Evolutionary conservation across 2,329 filamentous ascomycete species (phyloP).

Genomic region (Paradendryphiella salina): DNA sequence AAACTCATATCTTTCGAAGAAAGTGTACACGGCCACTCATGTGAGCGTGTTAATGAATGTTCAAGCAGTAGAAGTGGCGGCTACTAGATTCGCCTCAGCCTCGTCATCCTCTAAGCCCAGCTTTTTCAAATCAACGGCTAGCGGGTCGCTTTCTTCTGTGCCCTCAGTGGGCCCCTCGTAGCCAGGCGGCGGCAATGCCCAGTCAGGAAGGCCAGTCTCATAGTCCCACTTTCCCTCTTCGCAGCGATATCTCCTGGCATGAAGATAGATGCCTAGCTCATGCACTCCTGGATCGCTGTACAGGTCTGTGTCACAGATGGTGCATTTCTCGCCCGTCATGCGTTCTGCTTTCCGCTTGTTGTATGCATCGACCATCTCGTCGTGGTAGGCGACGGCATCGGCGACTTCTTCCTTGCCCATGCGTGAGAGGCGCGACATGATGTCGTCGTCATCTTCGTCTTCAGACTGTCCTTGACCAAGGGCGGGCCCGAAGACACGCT

Average conservation of each 20-base stretch:
- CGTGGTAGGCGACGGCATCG: constrained; percentile 88
- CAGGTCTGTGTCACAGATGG: constrained; percentile 80
- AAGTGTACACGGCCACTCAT: too few species aligned
- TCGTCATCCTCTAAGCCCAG: constrained; percentile 41
- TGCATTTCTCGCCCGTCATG: constrained; percentile 82
- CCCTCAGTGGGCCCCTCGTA: constrained; percentile 71
- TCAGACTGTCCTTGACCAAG: constrained; percentile 71
- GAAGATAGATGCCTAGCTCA: constrained; percentile 90
- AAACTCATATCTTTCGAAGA: constrained; percentile 1
- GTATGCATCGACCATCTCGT: constrained; percentile 89
- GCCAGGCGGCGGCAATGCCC: constrained; percentile 81
- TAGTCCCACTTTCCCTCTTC: constrained; percentile 84
- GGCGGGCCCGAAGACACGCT: constrained; percentile 82
- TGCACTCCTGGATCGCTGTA: constrained; percentile 91
- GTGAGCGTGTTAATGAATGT: too few species aligned
- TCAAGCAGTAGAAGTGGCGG: background rate
- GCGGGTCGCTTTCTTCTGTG: constrained; percentile 53
- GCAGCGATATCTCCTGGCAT: constrained; percentile 88
- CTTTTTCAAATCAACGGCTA: constrained; percentile 51
- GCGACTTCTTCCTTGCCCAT: constrained; percentile 96
- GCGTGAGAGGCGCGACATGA: constrained; percentile 78
- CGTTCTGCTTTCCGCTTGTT: constrained; percentile 90
- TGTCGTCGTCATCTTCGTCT: constrained; percentile 79
- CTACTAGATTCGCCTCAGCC: background rate
- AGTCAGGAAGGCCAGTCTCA: constrained; percentile 77